These are phyloP conservation scores for Carallia brachiata DNA, from an alignment of 345 rosid species.

Conservation along the genomic window DNA sequence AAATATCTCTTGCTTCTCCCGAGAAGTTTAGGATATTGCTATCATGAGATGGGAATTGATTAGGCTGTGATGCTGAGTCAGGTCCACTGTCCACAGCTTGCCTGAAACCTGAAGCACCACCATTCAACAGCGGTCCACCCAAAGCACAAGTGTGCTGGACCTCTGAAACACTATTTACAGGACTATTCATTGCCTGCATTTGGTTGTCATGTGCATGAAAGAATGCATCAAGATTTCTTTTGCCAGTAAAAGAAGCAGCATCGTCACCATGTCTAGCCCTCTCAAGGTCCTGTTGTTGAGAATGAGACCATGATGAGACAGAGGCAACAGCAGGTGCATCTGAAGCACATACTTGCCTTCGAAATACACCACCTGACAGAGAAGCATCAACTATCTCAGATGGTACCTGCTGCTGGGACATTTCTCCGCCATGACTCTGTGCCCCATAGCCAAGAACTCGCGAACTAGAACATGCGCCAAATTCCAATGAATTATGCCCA, in stretches of 20 bases:
- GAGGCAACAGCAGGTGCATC: slow-evolving; percentile 17
- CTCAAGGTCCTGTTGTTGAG: slow-evolving; percentile 25
- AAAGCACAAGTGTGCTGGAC: slow-evolving; percentile 15
- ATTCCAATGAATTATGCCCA: slow-evolving; percentile 21
- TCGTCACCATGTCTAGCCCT: slow-evolving; percentile 16
- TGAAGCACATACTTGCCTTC: slow-evolving; percentile 18
- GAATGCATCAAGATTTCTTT: slow-evolving; percentile 18
- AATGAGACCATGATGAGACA: slow-evolving; percentile 13
- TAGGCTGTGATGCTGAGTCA: slow-evolving; percentile 28
- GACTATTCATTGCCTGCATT: slow-evolving; percentile 28
- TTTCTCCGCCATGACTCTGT: slow-evolving; percentile 20
- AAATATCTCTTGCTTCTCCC: slow-evolving; percentile 26
- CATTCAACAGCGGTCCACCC: slow-evolving; percentile 23
- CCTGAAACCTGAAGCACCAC: slow-evolving; percentile 22
- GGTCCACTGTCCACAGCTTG: slow-evolving; percentile 26
- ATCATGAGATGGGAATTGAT: slow-evolving; percentile 27
- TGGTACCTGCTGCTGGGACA: slow-evolving; percentile 20
- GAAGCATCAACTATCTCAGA: slow-evolving; percentile 19
- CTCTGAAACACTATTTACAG: slow-evolving; percentile 14
- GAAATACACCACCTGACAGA: slow-evolving; percentile 15
- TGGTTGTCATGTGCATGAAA: slow-evolving; percentile 24
- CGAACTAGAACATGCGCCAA: slow-evolving; percentile 7
- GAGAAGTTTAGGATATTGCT: slow-evolving; percentile 22
- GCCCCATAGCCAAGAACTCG: slow-evolving; percentile 6
- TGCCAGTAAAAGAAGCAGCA: slow-evolving; percentile 15